Conservation (phyloP, 2,329 filamentous ascomycete genomes). For the Fusarium kyushuense region DNA sequence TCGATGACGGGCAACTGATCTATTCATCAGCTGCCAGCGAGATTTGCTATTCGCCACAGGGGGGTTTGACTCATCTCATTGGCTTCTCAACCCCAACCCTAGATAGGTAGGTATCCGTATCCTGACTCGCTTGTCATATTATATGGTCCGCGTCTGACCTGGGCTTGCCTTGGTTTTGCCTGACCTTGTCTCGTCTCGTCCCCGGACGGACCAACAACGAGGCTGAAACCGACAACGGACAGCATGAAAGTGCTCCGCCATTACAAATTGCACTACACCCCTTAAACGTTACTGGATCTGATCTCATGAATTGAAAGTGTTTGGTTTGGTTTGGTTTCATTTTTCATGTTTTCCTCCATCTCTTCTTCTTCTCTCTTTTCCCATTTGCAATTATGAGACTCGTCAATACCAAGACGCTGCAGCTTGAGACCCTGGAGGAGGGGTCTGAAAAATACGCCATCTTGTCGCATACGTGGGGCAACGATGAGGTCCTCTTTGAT, state of each 20-base stretch:
- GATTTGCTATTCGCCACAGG: constrained; percentile 41
- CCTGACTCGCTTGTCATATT: constrained; percentile 41
- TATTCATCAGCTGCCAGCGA: constrained; percentile 28
- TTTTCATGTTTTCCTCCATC: constrained; percentile 9
- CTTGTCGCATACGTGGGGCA: constrained; percentile 47
- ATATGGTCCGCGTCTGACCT: constrained; percentile 27
- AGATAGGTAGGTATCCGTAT: constrained; percentile 17
- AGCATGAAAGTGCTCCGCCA: constrained; percentile 38
- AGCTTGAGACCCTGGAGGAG: constrained; percentile 40
- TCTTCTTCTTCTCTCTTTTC: constrained; percentile 5
- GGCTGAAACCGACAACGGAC: constrained; percentile 38
- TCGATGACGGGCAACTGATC: not conserved
- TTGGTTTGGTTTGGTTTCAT: not conserved
- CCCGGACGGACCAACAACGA: constrained; percentile 33
- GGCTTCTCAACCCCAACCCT: constrained; percentile 35
- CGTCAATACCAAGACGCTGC: constrained; percentile 46
- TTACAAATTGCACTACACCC: constrained; percentile 17
- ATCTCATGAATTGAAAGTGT: constrained; percentile 3
- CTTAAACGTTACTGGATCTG: constrained; percentile 4
- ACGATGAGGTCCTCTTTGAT: constrained; percentile 44
- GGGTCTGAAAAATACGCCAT: constrained; percentile 42
- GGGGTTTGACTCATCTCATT: constrained; percentile 30
- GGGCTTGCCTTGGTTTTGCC: constrained; percentile 6
- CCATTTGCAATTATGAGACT: constrained; percentile 42
- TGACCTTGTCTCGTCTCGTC: constrained; percentile 31